Evolutionary conservation across 2,329 filamentous ascomycete genomes (phyloP), one percentile per base, ranked within the genome.

Genomic region (Magnaporthales sp.): DNA sequence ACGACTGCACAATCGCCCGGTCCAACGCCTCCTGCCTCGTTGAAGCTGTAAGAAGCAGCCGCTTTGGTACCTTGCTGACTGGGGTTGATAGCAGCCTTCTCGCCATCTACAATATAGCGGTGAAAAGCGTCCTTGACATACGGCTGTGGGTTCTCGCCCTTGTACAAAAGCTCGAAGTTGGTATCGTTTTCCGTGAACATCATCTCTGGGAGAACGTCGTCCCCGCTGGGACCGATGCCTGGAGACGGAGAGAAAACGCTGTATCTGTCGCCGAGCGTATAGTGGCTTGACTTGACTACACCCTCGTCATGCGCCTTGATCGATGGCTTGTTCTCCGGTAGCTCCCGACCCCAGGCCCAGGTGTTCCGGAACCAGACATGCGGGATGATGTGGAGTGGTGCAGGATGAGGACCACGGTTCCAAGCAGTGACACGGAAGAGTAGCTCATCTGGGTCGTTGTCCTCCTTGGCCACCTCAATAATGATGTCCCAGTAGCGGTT

Each of bases 311-410:
- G 79, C 69, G 87, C 83, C 65, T 83, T 81, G 69, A 97, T 90
- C n/a, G 83, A 87, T 0, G 94, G 95, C 79, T 96, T 97, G 76
- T 89, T 88, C 64, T 90, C 86, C 31, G 83, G 80, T 11, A 87
- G 76, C 74, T 97, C 91, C 69, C 90, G 86, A 26, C 93, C 94
- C 94, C 94, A 98, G 54, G 91, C 87, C 95, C 95, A 98, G 3
- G 93, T 97, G 77, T 98, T 98, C 70, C 94, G 88, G 81, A 97
- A 98, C 92, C 93, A 97, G 65, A 97, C 87, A 68, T 98, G 95
- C 9, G 94, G 94, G 60, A 97, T 82, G 73, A 98, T 97, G 77
- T 98, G 95, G 66, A 98, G 81, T 26, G 93, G 93, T 15, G 95
- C 94, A 15, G 92, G 88, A 66, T 97, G 92, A 7, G 92, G 91